Evolutionary conservation across 2,329 filamentous ascomycete species (phyloP), one percentile per base, ranked within the genome.

Genomic region (Trematosphaeria pertusa): DNA sequence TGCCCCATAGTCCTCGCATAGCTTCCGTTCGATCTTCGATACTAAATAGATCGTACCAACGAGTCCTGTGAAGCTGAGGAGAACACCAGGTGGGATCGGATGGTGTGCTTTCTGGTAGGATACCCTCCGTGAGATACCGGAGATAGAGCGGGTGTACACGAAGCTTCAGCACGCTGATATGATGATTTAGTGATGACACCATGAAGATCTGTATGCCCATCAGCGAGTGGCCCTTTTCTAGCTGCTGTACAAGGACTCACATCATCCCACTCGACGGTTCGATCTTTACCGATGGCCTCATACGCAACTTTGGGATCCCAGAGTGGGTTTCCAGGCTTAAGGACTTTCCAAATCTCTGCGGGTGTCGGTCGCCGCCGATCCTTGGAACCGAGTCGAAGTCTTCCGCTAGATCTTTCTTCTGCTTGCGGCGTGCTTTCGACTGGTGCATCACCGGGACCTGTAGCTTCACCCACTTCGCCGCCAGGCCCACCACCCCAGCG

Each of bases 181-280:
- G 84, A 66, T 85, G 83, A 62, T 85, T 85, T 52, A 86, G 72
- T 18, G 81, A 81, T 10, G 83, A 85, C 37, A 86, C 59, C 75
- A 85, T 78, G 67, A 82, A 85, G 40, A 86, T 76, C 81, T 86
- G 58, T 20, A 3, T 33, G n/a, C 10, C 20, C 19, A 40, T 68
- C 20, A 65, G 44, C 43, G 37, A 37, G 30, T 37, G 10, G 12
- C 21, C 17, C 9, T 17, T 21, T 22, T 24, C 12, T 22, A 22
- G 14, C 32, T 21, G 24, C 43, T 36, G 19, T 32, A 41, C n/a
- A n/a, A 32, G 26, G 31, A 37, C 78, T 59, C 73, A 84, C 82
- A 71, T 84, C 78, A 53, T 83, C 81, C 69, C 74, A 81, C 7
- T 73, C 71, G 33, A 67, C 70, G 14, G 65, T 69, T 35, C 57